phyloP scores from a whole-genome alignment of 441 rosid genomes.

The Lepidium campestre region DNA sequence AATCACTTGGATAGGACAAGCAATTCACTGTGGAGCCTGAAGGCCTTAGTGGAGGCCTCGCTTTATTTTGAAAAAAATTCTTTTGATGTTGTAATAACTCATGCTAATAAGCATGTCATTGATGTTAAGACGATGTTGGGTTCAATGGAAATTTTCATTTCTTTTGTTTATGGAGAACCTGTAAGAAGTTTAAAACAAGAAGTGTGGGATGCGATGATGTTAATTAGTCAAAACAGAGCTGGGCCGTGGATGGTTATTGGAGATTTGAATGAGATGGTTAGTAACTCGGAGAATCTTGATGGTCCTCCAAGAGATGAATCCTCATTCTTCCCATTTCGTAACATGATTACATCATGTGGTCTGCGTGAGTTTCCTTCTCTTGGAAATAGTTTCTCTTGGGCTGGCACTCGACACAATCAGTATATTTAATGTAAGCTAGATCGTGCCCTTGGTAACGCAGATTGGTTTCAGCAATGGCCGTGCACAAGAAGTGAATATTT shows the following conservation, averaged over 20 bases:
- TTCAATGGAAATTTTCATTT: neutral
- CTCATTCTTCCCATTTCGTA: neutral
- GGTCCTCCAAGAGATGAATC: neutral
- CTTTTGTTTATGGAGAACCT: neutral
- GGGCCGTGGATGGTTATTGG: neutral
- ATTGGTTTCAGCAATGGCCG: neutral
- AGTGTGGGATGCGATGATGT: neutral
- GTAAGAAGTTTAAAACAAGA: neutral
- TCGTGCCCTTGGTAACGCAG: neutral
- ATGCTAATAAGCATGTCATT: no score
- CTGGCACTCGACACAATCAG: rapidly evolving
- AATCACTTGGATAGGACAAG: no score
- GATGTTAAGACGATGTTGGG: neutral
- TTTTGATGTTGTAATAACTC: no score
- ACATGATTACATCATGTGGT: neutral
- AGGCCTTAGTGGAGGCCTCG: neutral
- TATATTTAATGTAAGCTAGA: neutral
- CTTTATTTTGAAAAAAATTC: neutral
- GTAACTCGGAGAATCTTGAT: neutral
- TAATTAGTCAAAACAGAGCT: rapidly evolving
- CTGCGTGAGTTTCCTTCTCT: rapidly evolving
- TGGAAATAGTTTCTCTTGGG: neutral
- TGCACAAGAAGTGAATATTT: neutral
- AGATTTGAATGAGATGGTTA: neutral
- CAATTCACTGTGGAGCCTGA: neutral